Percentiles rank a stretch among this genome's conserved stretches.
Evolutionary conservation across 2,329 filamentous ascomycete genomes (phyloP).

Genomic region (Aspergillus ibericus): DNA sequence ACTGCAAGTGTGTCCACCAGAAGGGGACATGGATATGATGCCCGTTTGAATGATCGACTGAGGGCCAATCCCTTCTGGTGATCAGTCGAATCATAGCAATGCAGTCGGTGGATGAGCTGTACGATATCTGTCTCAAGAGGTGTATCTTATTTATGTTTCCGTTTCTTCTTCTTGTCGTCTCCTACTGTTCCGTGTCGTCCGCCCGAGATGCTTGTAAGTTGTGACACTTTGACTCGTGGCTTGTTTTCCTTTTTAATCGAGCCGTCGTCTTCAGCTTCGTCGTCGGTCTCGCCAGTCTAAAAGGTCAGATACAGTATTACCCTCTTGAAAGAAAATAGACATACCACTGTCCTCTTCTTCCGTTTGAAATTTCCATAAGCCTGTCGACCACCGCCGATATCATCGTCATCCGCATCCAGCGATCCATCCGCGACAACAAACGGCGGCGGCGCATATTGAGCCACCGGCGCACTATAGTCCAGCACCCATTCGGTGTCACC

Average conservation of each 20-base stretch:
- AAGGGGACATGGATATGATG: no score
- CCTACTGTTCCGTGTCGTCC: slow-evolving; percentile 12
- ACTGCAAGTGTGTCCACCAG: no score
- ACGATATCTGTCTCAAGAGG: not conserved
- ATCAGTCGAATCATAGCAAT: not conserved
- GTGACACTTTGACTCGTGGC: slow-evolving; percentile 17
- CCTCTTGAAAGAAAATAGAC: no score
- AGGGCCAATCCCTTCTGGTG: not conserved
- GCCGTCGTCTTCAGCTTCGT: slow-evolving; percentile 13
- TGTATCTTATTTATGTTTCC: slow-evolving; percentile 23
- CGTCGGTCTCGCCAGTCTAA: slow-evolving; percentile 10
- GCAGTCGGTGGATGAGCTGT: not conserved
- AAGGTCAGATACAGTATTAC: slow-evolving; percentile 2
- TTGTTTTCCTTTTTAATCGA: slow-evolving; percentile 20
- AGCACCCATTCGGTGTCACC: slow-evolving; percentile 48
- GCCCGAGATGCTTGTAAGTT: slow-evolving; percentile 36
- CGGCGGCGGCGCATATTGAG: slow-evolving; percentile 25
- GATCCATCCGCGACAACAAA: slow-evolving; percentile 35
- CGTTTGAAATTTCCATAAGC: slow-evolving; percentile 43
- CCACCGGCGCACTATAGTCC: slow-evolving; percentile 28
- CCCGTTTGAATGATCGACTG: no score
- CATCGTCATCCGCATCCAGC: slow-evolving; percentile 34
- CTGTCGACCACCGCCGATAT: slow-evolving; percentile 33
- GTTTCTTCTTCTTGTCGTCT: slow-evolving; percentile 24
- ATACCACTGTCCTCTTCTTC: slow-evolving; percentile 29